These are phyloP conservation scores for Meripilus lineatus DNA, from an alignment of 1,284 basidiomycete species.

Conservation along the genomic window DNA sequence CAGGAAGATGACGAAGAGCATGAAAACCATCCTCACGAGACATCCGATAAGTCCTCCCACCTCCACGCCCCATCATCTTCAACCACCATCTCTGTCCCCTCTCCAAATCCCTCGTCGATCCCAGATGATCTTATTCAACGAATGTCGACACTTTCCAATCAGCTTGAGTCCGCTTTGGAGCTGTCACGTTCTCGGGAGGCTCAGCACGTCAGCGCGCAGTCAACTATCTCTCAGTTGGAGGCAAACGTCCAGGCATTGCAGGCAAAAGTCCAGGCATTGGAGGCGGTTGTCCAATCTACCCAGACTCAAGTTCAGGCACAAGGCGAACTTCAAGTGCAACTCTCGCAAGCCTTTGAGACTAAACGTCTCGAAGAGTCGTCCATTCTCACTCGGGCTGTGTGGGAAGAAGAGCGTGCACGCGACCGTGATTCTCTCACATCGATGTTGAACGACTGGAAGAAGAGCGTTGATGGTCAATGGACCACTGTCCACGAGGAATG, in stretches of 20 bases:
- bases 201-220: constrained; percentile 77
- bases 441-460: constrained; percentile 64
- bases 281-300: constrained; percentile 33
- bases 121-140: constrained; percentile 67
- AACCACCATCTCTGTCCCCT: constrained; percentile 15
- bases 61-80: constrained; percentile 17
- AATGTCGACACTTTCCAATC: constrained; percentile 64
- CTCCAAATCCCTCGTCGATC: constrained; percentile 26
- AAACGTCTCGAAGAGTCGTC: constrained; percentile 12
- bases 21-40: constrained; percentile 13
- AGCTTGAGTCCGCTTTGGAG: constrained; percentile 76
- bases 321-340: constrained; percentile 40
- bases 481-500: constrained; percentile 74
- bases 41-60: constrained; percentile 10
- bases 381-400: constrained; percentile 1
- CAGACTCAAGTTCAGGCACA: too few relatives aligned
- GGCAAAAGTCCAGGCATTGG: constrained; percentile 44
- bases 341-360: constrained; percentile 37
- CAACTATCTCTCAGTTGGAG: constrained; percentile 75
- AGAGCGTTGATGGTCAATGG: constrained; percentile 76
- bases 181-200: constrained; percentile 71
- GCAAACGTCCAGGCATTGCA: constrained; percentile 61
- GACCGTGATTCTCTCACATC: constrained; percentile 45
- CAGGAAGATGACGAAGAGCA: constrained; percentile 40
- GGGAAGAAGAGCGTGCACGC: constrained; percentile 25